Percentiles rank a stretch among this genome's conserved stretches.
These are phyloP conservation scores for Pichia thaimueangensis DNA, from an alignment of 805 yeast genomes.

Conservation along the genomic window DNA sequence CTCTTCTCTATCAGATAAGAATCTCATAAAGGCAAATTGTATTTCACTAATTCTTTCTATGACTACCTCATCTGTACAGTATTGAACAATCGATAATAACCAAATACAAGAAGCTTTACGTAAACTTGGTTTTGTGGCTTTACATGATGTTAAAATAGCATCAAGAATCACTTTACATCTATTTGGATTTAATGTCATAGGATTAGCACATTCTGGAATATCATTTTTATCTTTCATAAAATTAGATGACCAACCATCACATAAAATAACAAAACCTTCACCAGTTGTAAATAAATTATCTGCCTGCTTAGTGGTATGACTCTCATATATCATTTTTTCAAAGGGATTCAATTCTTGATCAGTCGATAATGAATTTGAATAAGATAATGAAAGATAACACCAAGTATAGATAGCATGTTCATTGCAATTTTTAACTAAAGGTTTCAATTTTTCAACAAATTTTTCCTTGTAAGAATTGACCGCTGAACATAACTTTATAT, in stretches of 20 bases:
- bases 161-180: slow-evolving; percentile 35
- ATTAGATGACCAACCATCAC: slow-evolving; percentile 70
- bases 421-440: slow-evolving; percentile 40
- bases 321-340: slow-evolving; percentile 45
- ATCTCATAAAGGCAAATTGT: slow-evolving; percentile 70
- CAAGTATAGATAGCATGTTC: slow-evolving; percentile 54
- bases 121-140: slow-evolving; percentile 63
- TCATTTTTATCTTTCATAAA: slow-evolving; percentile 49
- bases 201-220: slow-evolving; percentile 49
- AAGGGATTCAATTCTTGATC: slow-evolving; percentile 20
- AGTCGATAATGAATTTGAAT: too few species aligned
- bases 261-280: slow-evolving; percentile 68
- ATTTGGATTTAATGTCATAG: slow-evolving; percentile 8
- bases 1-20: slow-evolving; percentile 77
- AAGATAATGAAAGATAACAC: slow-evolving; percentile 45
- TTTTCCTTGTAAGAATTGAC: slow-evolving; percentile 19
- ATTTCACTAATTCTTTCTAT: slow-evolving; percentile 48
- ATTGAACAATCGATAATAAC: slow-evolving; percentile 75
- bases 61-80: slow-evolving; percentile 45
- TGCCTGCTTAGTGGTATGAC: slow-evolving; percentile 62
- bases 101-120: slow-evolving; percentile 79
- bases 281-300: slow-evolving; percentile 76
- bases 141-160: slow-evolving; percentile 45
- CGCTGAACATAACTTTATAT: slow-evolving; percentile 12
- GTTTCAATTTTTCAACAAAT: slow-evolving; percentile 28